Conservation (phyloP, 148 eudicot species). For the Cornus controversa region DNA sequence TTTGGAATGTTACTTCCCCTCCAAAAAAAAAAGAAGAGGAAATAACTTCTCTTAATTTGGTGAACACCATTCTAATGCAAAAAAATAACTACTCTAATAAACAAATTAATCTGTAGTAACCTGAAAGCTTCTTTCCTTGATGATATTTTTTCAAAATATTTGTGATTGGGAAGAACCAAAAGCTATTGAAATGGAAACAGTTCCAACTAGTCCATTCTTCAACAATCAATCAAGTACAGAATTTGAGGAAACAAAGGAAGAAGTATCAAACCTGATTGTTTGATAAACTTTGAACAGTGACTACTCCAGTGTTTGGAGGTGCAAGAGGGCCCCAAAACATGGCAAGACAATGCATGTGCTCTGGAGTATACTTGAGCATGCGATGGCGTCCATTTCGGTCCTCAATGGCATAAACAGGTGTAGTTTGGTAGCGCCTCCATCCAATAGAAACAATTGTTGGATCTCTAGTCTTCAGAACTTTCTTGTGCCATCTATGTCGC, state of each 20-base stretch:
- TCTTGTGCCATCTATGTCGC: conserved; percentile 97
- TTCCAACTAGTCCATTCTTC: neutral
- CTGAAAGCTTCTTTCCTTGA: too few relatives aligned
- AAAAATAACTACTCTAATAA: too few relatives aligned
- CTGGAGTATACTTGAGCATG: conserved; percentile 97
- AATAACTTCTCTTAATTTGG: neutral
- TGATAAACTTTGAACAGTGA: conserved; percentile 80
- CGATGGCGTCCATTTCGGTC: conserved; percentile 77
- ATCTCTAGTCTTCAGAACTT: conserved; percentile 87
- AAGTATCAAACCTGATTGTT: conserved; percentile 61
- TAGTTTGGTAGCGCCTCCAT: conserved; percentile 95
- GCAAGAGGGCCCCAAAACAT: conserved; percentile 99
- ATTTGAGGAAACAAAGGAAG: neutral
- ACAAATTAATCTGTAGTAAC: too few relatives aligned
- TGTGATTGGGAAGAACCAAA: too few relatives aligned
- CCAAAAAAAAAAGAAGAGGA: too few relatives aligned
- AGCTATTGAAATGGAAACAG: too few relatives aligned
- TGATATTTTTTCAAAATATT: too few relatives aligned
- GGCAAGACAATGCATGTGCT: conserved; percentile 97
- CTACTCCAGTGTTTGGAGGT: conserved; percentile 83
- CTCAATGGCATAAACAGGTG: conserved; percentile 89
- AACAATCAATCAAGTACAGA: neutral
- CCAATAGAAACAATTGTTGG: conserved; percentile 89
- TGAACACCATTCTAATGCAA: neutral
- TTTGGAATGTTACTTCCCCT: neutral